Base-by-base conservation (phyloP, 805 yeast genomes). In the Yarrowia porcina region DNA sequence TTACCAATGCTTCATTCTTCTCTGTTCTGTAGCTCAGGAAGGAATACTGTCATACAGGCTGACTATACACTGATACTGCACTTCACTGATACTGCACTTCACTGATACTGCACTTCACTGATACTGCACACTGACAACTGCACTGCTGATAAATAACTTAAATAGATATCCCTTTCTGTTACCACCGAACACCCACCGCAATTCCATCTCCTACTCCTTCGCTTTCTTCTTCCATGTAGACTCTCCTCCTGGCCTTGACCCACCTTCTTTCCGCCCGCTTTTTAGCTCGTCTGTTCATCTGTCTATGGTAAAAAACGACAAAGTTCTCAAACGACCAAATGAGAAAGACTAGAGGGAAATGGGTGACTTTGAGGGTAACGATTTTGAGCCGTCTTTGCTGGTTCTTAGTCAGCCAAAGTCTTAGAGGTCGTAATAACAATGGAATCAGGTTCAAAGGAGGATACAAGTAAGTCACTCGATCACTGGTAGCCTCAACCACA, bases 401-500 rank as follows among this genome's bases (percentile, higher is more conserved):
- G 3, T 20, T 20, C 18, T 49, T 49, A 2, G 39, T 32, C n/a
- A 49, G 21, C 10, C 32, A 17, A 4, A 32, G 30, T n/a, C 56
- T 7, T 11, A 49, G 39, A 2, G 56, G 56, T 21, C 56, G 2
- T n/a, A 49, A 9, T 3, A 49, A 20, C 10, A 49, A 5, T 4
- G 56, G 56, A 15, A 49, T 32, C 39, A 49, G 20, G 39, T 49
- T 49, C 56, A 49, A 9, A 1, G 56, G 56, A 21, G 56, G 56
- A 6, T 49, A 49, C 56, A 49, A 9, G 15, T 49, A 49, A 1
- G 56, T 49, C 13, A 49, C 39, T 8, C 56, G 8, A 21, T 49
- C 56, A 21, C 56, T 49, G 20, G 56, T 49, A 2, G 56, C 56
- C 9, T 49, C 56, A 4, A 71, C 68, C 6, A 72, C 75, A 1